phyloP scores from a whole-genome alignment of 177 flowering plant genomes.

The Vitis hybrid region DNA sequence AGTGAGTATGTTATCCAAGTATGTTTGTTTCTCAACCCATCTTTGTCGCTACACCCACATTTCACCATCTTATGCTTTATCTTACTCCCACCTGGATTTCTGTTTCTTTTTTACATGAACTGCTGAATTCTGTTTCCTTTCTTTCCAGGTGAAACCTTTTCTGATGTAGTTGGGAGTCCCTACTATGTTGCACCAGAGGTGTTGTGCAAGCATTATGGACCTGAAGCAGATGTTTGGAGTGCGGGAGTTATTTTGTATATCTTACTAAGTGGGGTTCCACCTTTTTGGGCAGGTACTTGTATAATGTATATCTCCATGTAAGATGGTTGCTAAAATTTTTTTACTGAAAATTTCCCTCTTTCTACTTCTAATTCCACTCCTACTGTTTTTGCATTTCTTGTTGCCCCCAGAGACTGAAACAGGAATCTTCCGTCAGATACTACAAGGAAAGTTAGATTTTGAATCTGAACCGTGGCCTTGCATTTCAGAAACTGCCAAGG shows the following conservation, averaged over 20 bases:
- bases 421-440: slow-evolving; percentile 26
- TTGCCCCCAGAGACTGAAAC: slow-evolving; percentile 20
- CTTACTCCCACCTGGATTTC: too few relatives aligned
- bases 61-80: too few relatives aligned
- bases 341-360: not conserved
- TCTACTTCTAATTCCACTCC: not conserved
- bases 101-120: too few relatives aligned
- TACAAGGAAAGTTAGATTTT: slow-evolving; percentile 26
- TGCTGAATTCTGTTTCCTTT: not conserved
- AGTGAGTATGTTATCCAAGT: too few relatives aligned
- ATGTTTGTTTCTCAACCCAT: too few relatives aligned
- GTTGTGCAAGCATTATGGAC: slow-evolving; percentile 32
- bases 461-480: slow-evolving; percentile 36
- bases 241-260: slow-evolving; percentile 31
- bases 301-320: not conserved
- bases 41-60: too few relatives aligned
- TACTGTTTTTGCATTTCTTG: not conserved
- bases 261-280: slow-evolving; percentile 20
- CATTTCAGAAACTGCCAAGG: slow-evolving; percentile 36
- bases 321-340: not conserved
- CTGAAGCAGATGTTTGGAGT: slow-evolving; percentile 36
- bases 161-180: slow-evolving; percentile 37
- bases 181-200: slow-evolving; percentile 45
- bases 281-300: slow-evolving; percentile 29
- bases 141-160: slow-evolving; percentile 20